Evolutionary conservation across 495 filamentous ascomycete genomes (phyloP), one percentile per base, ranked within the genome.

Genomic region (Neurospora sp.): DNA sequence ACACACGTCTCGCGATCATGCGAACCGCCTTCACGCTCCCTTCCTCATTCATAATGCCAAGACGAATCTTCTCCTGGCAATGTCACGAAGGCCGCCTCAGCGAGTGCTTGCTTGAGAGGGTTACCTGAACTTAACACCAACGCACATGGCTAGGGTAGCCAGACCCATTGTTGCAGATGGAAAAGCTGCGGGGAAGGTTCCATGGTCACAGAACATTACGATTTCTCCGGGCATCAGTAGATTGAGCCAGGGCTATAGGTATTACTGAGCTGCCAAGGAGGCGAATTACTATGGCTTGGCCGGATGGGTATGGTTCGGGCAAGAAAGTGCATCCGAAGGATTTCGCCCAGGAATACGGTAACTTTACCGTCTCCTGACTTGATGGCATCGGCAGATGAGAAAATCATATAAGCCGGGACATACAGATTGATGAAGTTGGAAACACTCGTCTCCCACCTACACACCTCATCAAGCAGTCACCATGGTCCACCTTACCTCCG

Each of bases 401-500:
- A 34, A 72, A 38, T 24, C 39, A 69, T 78, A 76, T 77, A 78
- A 76, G 73, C 77, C 71, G 62, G 31, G 28, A 62, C 45, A 24
- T 43, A 10, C n/a, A n/a, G n/a, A n/a, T n/a, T n/a, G n/a, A 3
- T 34, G 54, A 62, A 19, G 54, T 62, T 2, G 7, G 28, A 62
- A 62, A 62, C 28, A 62, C 70, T 74, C 42, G 43, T 40, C 40
- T 73, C 39, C 45, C 42, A 37, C 71, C 42, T 40, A 4, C 15
- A 34, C 54, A 39, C 40, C 36, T 39, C 69, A 74, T 5, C 54
- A 19, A 43, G 2, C 71, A 54, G 37, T 31, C 34, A 72, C 71
- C 21, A 84, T 86, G 84, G 81, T 85, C 72, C 84, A 83, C 74
- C 73, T 86, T 42, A 76, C 80, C 39, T 79, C 82, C 59, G 80